Base-by-base conservation (phyloP, 2,329 filamentous ascomycete species). In the Cladophialophora bantiana region DNA sequence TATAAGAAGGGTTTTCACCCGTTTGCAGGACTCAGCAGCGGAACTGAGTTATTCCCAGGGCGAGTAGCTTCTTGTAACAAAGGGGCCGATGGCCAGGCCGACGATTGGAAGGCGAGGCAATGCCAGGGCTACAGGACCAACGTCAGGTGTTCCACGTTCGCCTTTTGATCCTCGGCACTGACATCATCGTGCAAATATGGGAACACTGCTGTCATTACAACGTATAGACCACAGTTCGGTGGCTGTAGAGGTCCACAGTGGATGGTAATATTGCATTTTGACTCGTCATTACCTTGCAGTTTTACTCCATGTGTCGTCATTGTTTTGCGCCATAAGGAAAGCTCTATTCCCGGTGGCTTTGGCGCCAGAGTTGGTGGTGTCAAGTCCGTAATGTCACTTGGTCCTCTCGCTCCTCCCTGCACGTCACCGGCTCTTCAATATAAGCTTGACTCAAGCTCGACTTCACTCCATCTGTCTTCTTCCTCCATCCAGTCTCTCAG, bases 281-380 rank as follows among this genome's bases (percentile, higher is more conserved):
- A 3, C 45, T 56, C 54, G 55, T 55, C 53, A 59, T 45, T 40
- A 58, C 50, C n/a, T n/a, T n/a, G n/a, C n/a, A n/a, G n/a, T n/a
- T 10, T 54, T 64, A 26, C 48, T 42, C 63, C 32, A 53, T 56
- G 59, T 70, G 68, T 70, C 68, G 68, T 70, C 68, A 70, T 70
- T 68, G 68, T 69, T 69, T 66, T 66, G 40, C 52, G 63, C 62
- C 35, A 40, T 40, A 45, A 26, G 18, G 45, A 35, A 35, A 40
- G 45, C 45, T 38, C 13, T 36, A 12, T 52, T 48, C 57, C 45
- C 13, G 57, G 42, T 45, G 18, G 13, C 38, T 45, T 31, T 59
- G 42, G 57, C 57, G 57, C 57, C 57, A 59, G 40, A 10, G 32
- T 45, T 55, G 34, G 40, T 42, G 40, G 26, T 26, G 26, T 26